These are phyloP conservation scores for Citrus trifoliata DNA, from an alignment of 345 rosid genomes.

Conservation along the genomic window DNA sequence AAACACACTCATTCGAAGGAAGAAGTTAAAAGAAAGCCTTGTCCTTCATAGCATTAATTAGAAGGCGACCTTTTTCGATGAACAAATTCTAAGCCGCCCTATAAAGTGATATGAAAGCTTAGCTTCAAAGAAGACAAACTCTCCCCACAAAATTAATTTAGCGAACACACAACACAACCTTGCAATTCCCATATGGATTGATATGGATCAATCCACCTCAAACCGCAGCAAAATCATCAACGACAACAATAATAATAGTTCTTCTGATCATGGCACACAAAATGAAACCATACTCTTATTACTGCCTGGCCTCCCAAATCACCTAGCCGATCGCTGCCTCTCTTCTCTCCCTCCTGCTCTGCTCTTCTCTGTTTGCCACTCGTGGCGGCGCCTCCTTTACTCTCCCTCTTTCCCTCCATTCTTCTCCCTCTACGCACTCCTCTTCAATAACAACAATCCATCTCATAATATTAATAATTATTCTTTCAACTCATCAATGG, in stretches of 20 bases:
- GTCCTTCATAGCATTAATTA: too few relatives aligned
- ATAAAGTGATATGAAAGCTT: not conserved
- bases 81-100: too few relatives aligned
- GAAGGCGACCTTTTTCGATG: too few relatives aligned
- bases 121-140: not conserved
- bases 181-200: not conserved
- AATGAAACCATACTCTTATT: constrained; percentile 6
- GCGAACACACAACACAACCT: not conserved
- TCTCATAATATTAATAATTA: too few relatives aligned
- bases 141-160: not conserved
- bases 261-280: not conserved
- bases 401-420: constrained; percentile 46
- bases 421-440: constrained; percentile 38
- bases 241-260: too few relatives aligned
- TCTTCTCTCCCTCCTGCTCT: constrained; percentile 30
- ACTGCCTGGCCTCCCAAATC: constrained; percentile 49
- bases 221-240: not conserved
- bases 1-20: too few relatives aligned
- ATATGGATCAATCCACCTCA: not conserved
- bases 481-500: constrained; percentile 4
- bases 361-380: constrained; percentile 45
- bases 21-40: too few relatives aligned
- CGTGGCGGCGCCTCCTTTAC: constrained; percentile 55
- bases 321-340: constrained; percentile 41
- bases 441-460: constrained; percentile 7